Percentiles rank a stretch among this genome's conserved stretches.
These are phyloP conservation scores for Magnusiomyces paraingens DNA, from an alignment of 1,139 yeast species.

Conservation along the genomic window DNA sequence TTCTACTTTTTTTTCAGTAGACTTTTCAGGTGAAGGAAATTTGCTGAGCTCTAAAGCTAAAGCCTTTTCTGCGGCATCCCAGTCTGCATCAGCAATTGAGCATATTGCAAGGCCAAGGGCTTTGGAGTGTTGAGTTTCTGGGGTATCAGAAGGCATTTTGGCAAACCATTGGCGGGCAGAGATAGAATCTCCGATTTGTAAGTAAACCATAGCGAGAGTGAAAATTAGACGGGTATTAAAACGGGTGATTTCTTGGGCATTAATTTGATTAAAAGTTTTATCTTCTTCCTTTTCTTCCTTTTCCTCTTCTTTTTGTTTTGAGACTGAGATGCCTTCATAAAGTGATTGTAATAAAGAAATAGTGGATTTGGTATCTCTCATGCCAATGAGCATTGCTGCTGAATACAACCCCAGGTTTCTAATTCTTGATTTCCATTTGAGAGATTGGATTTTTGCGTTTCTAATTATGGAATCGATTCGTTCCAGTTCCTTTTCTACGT, in stretches of 20 bases:
- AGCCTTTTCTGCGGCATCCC: constrained; percentile 20
- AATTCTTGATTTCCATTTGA: constrained; percentile 26
- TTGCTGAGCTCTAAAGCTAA: constrained; percentile 5
- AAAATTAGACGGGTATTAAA: constrained; percentile 20
- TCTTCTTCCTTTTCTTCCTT: constrained; percentile 10
- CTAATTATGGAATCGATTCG: not conserved
- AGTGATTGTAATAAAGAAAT: constrained; percentile 27
- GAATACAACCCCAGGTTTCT: constrained; percentile 30
- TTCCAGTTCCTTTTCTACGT: not conserved
- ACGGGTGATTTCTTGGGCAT: not conserved
- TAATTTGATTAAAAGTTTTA: constrained; percentile 1
- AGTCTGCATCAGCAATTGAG: constrained; percentile 28
- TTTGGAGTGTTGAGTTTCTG: constrained; percentile 7
- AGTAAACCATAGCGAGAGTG: constrained; percentile 24
- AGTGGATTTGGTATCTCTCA: constrained; percentile 31
- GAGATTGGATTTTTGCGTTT: not conserved
- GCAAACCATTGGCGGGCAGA: constrained; percentile 29
- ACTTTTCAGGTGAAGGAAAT: not conserved
- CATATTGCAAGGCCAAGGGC: constrained; percentile 23
- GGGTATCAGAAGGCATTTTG: constrained; percentile 10
- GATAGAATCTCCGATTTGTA: constrained; percentile 29
- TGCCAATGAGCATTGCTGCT: constrained; percentile 30
- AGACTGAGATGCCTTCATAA: constrained; percentile 9
- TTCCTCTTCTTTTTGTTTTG: constrained; percentile 12
- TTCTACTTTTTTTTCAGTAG: not conserved